Evolutionary conservation across 2,329 filamentous ascomycete species (phyloP), one percentile per base, ranked within the genome.

Genomic region (Harringtonia aguacate): DNA sequence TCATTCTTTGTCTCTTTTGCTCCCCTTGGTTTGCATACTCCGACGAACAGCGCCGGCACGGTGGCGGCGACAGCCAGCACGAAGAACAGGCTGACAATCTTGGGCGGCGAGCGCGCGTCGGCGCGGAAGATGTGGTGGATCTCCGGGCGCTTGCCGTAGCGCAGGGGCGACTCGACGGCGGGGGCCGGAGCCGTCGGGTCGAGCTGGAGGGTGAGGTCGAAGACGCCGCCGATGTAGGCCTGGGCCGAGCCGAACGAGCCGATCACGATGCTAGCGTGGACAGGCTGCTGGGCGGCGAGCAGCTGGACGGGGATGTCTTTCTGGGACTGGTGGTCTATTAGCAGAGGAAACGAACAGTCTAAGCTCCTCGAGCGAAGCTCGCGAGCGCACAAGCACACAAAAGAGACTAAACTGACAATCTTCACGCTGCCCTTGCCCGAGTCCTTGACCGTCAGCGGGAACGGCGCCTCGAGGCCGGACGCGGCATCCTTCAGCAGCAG

Each of bases 71-170:
- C 81, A 29, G 81, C 79, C 9, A 81, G 68, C 6, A 81, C 71
- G 58, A 97, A 97, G 46, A 84, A 69, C 40, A 92, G 57, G 3
- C 86, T 90, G 51, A 97, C 75, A 48, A 92, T 60, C 62, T 80
- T 79, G 38, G 87, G 85, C 20, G 89, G 88, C 63, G 79, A 95
- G 63, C 76, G 77, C 36, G 88, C 79, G 56, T 90, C 87, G 14
- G 72, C 64, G 51, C 79, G 80, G 79, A 97, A 98, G 55, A 84
- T 85, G 69, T 98, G 92, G 68, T 86, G 77, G 59, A 98, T 95
- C 65, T 94, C 84, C 10, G 78, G 69, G 52, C 81, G 77, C 67
- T 86, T 85, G 59, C 84, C 84, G 64, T 95, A 97, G 64, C 90
- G 83, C 52, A 89, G 65, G 10, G 86, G 79, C 53, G 77, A 69